Evolutionary conservation across 192 early-diverging fungal genomes (phyloP).

Genomic region (Entophlyctis helioformis): DNA sequence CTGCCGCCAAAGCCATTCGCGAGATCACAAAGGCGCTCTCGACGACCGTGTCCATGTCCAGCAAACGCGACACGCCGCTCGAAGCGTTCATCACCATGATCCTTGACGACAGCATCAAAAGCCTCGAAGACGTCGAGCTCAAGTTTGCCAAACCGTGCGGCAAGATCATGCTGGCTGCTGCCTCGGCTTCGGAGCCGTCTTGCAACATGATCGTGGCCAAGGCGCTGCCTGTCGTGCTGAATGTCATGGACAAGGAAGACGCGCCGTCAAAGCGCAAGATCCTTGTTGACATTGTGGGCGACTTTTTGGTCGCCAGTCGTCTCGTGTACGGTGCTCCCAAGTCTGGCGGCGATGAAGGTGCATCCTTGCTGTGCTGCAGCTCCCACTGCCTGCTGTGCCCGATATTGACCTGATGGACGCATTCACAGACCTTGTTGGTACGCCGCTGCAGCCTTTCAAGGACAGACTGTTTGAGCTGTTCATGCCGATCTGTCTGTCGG

Average conservation of each 20-base stretch:
- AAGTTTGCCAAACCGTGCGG: conserved; percentile 21
- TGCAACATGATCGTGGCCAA: conserved; percentile 3
- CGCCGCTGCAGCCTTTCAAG: conserved; percentile 60
- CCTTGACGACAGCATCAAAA: conserved; percentile 17
- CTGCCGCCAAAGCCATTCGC: conserved; percentile 51
- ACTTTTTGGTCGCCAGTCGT: neutral
- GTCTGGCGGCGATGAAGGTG: too few species aligned
- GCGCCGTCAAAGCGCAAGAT: conserved; percentile 3
- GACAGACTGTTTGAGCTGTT: conserved; percentile 66
- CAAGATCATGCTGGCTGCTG: conserved; percentile 17
- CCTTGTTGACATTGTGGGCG: conserved; percentile 5
- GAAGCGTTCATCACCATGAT: conserved; percentile 19
- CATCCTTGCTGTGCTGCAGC: too few species aligned
- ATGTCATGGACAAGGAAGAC: neutral
- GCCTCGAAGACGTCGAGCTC: conserved; percentile 23
- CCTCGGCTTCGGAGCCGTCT: conserved; percentile 13
- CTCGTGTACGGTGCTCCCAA: conserved; percentile 4
- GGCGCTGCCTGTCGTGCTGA: conserved; percentile 1
- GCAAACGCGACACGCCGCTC: conserved; percentile 5
- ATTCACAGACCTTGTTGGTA: too few species aligned
- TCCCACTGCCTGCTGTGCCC: too few species aligned
- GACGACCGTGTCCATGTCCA: conserved; percentile 11
- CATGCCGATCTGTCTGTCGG: conserved; percentile 49
- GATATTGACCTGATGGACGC: too few species aligned
- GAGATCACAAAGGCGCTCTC: conserved; percentile 53